Conservation (phyloP, 1,139 yeast species). For the Scheffersomyces stambukii region DNA sequence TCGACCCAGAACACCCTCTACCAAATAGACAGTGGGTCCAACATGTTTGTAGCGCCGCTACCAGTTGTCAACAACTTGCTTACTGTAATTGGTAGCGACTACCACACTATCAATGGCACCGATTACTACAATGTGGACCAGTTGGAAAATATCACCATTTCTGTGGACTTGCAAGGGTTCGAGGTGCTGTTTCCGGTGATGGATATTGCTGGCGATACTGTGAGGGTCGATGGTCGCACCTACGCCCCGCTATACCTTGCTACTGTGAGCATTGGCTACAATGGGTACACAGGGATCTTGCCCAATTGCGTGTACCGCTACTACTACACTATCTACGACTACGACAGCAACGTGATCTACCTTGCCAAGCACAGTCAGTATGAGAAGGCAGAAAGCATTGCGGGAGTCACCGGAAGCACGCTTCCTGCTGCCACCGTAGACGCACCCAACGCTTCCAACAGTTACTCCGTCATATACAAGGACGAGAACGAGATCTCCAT, state of each 20-base stretch:
- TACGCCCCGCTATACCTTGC: slow-evolving; percentile 13
- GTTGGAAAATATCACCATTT: slow-evolving; percentile 6
- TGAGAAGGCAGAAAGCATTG: slow-evolving; percentile 3
- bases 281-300: slow-evolving; percentile 14
- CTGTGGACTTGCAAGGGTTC: slow-evolving; percentile 18
- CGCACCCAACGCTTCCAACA: slow-evolving; percentile 11
- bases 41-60: slow-evolving; percentile 16
- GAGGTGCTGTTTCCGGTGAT: slow-evolving; percentile 13
- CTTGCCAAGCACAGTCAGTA: slow-evolving; percentile 18
- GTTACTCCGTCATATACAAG: slow-evolving; percentile 14
- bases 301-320: slow-evolving; percentile 18
- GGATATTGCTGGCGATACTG: slow-evolving; percentile 14
- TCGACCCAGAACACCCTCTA: slow-evolving; percentile 15
- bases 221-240: slow-evolving; percentile 8
- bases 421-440: slow-evolving; percentile 15
- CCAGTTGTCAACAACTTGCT: slow-evolving; percentile 15
- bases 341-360: slow-evolving; percentile 14
- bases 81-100: slow-evolving; percentile 11
- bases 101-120: slow-evolving; percentile 8
- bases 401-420: slow-evolving; percentile 4
- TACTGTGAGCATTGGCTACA: slow-evolving; percentile 13
- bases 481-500: slow-evolving; percentile 12
- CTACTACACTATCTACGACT: slow-evolving; percentile 18
- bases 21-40: slow-evolving; percentile 19
- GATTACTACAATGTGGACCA: slow-evolving; percentile 8